Percentiles rank a stretch among this genome's conserved stretches.
Evolutionary conservation across 2,329 filamentous ascomycete species (phyloP).

Genomic region (Cladosporium sp.): DNA sequence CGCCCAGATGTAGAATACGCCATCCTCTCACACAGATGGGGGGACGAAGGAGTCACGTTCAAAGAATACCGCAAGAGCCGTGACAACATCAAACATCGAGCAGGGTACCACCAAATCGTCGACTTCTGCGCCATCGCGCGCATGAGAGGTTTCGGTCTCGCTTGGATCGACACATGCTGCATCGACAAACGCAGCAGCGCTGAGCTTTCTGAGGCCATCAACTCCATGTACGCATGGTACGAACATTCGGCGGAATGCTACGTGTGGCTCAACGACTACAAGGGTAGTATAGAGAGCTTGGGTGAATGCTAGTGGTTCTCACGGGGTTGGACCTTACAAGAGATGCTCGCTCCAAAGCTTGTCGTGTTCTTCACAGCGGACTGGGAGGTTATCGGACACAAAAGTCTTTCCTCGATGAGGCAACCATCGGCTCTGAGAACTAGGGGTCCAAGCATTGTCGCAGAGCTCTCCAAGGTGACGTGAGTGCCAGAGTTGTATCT

Average conservation of each 20-base stretch:
- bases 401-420: no score
- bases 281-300: background rate
- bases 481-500: background rate
- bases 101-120: constrained; percentile 12
- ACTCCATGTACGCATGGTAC: constrained; percentile 17
- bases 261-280: constrained; percentile 2
- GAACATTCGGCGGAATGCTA: background rate
- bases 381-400: constrained; percentile 24
- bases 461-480: background rate
- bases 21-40: constrained; percentile 27
- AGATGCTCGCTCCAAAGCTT: constrained; percentile 19
- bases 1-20: constrained; percentile 14
- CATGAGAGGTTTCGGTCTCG: background rate
- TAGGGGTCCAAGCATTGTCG: background rate
- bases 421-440: background rate
- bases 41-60: constrained; percentile 16
- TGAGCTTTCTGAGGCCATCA: constrained; percentile 17
- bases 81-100: background rate
- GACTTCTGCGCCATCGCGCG: background rate
- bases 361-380: constrained; percentile 16
- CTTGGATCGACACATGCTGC: constrained; percentile 17
- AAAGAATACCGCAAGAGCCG: constrained; percentile 16
- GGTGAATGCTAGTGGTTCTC: constrained; percentile 19
- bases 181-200: constrained; percentile 18
- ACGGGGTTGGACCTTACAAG: constrained; percentile 23